Conservation (phyloP, 2,329 filamentous ascomycete genomes). For the Ophiosphaerella korrae region DNA sequence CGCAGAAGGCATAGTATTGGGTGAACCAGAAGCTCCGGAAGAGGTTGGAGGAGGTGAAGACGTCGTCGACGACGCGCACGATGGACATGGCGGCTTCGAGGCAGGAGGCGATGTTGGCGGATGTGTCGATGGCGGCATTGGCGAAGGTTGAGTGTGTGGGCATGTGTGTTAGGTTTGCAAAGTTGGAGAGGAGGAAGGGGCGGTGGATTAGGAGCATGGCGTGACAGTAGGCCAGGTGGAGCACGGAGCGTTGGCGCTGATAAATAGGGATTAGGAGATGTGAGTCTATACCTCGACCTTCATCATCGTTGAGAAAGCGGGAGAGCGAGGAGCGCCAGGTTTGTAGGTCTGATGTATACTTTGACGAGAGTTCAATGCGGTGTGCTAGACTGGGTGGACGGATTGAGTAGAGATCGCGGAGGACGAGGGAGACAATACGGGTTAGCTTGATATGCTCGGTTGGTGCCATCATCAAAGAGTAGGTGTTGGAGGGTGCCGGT, state of each 20-base stretch:
- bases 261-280: slow-evolving; percentile 56
- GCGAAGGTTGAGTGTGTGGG: slow-evolving; percentile 24
- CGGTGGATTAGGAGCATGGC: slow-evolving; percentile 63
- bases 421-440: slow-evolving; percentile 51
- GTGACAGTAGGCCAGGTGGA: slow-evolving; percentile 61
- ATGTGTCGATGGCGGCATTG: slow-evolving; percentile 21
- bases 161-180: slow-evolving; percentile 43
- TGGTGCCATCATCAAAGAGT: slow-evolving; percentile 52
- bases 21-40: slow-evolving; percentile 60
- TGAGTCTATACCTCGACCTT: slow-evolving; percentile 42
- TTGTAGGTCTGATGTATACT: slow-evolving; percentile 50
- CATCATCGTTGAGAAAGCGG: slow-evolving; percentile 48
- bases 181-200: slow-evolving; percentile 57
- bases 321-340: slow-evolving; percentile 55
- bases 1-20: slow-evolving; percentile 61
- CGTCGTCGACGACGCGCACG: slow-evolving; percentile 52
- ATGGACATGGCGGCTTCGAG: slow-evolving; percentile 55
- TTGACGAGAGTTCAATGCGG: slow-evolving; percentile 47
- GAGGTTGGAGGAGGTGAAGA: slow-evolving; percentile 48
- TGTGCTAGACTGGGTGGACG: slow-evolving; percentile 37
- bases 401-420: slow-evolving; percentile 53
- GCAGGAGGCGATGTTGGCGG: slow-evolving; percentile 51
- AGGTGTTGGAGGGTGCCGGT: slow-evolving; percentile 32
- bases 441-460: slow-evolving; percentile 54
- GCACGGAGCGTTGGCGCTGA: slow-evolving; percentile 58